These are phyloP conservation scores for Suillus hirtellus DNA, from an alignment of 768 basidiomycete genomes.

Conservation along the genomic window DNA sequence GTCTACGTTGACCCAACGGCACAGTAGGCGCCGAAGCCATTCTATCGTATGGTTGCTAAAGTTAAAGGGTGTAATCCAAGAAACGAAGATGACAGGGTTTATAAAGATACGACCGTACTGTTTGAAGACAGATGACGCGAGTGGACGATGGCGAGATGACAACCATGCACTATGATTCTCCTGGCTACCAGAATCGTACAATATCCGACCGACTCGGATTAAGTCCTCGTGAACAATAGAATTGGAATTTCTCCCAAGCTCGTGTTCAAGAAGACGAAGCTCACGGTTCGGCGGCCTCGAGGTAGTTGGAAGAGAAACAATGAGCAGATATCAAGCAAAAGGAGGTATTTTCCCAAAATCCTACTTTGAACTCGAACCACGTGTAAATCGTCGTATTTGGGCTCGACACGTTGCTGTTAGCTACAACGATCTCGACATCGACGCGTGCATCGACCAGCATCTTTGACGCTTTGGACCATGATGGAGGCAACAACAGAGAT, in stretches of 20 bases:
- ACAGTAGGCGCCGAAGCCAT: neutral
- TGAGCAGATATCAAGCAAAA: neutral
- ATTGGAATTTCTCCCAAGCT: slow-evolving; percentile 9
- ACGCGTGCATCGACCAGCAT: neutral
- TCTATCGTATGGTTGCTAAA: neutral
- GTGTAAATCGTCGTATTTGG: slow-evolving; percentile 4
- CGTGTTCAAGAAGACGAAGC: slow-evolving; percentile 8
- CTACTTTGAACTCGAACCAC: slow-evolving; percentile 3
- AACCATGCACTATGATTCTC: neutral
- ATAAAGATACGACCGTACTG: neutral
- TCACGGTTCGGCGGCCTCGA: neutral
- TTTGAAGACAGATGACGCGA: neutral
- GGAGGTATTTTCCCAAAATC: slow-evolving; percentile 3
- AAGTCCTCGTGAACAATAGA: slow-evolving; percentile 7
- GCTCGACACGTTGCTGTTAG: neutral
- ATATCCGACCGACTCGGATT: slow-evolving; percentile 7
- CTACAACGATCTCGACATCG: neutral
- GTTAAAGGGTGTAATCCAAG: neutral
- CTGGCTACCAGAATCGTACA: slow-evolving; percentile 1
- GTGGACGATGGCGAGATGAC: neutral
- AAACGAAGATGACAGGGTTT: neutral
- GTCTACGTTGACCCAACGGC: slow-evolving; percentile 6
- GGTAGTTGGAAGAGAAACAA: neutral
- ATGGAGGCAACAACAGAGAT: slow-evolving; percentile 15
- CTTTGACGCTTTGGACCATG: neutral